Percentiles rank a stretch among this genome's conserved stretches.
phyloP scores from a whole-genome alignment of 805 yeast species.

The Saccharomycopsis amapae region DNA sequence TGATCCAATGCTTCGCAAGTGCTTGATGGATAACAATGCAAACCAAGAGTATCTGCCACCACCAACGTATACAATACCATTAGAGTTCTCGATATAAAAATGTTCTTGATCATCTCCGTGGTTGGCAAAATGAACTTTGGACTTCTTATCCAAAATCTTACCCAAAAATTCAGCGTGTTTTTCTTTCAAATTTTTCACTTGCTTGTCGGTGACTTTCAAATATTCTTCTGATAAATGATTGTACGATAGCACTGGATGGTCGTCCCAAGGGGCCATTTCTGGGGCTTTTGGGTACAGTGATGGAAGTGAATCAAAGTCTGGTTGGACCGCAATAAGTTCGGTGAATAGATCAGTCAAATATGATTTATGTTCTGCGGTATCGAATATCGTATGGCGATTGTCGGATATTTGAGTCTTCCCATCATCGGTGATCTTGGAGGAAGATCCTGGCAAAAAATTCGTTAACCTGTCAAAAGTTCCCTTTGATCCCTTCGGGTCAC shows the following conservation, averaged over 20 bases:
- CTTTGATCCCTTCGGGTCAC: too few species aligned
- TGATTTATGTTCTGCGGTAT: slow-evolving; percentile 3
- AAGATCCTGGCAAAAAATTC: too few species aligned
- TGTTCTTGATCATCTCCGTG: not conserved
- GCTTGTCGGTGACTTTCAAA: slow-evolving; percentile 8
- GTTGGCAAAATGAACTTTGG: not conserved
- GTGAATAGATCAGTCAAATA: slow-evolving; percentile 13
- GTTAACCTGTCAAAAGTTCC: too few species aligned
- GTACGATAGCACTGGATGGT: slow-evolving; percentile 10
- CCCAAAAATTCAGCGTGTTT: slow-evolving; percentile 9
- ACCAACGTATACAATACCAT: slow-evolving; percentile 54
- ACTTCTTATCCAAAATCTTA: not conserved
- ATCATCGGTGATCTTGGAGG: not conserved
- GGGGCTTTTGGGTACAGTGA: slow-evolving; percentile 18
- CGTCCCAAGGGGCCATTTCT: slow-evolving; percentile 17
- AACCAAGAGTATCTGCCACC: slow-evolving; percentile 76
- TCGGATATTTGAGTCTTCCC: not conserved
- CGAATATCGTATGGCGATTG: slow-evolving; percentile 1
- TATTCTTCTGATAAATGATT: slow-evolving; percentile 3
- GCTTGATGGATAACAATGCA: slow-evolving; percentile 55
- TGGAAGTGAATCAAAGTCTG: slow-evolving; percentile 12
- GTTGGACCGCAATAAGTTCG: slow-evolving; percentile 13
- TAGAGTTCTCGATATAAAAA: not conserved
- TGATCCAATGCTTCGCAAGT: slow-evolving; percentile 60
- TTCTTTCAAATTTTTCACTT: slow-evolving; percentile 11